These are phyloP conservation scores for Trametes polyzona DNA, from an alignment of 1,284 basidiomycete species.

Conservation along the genomic window DNA sequence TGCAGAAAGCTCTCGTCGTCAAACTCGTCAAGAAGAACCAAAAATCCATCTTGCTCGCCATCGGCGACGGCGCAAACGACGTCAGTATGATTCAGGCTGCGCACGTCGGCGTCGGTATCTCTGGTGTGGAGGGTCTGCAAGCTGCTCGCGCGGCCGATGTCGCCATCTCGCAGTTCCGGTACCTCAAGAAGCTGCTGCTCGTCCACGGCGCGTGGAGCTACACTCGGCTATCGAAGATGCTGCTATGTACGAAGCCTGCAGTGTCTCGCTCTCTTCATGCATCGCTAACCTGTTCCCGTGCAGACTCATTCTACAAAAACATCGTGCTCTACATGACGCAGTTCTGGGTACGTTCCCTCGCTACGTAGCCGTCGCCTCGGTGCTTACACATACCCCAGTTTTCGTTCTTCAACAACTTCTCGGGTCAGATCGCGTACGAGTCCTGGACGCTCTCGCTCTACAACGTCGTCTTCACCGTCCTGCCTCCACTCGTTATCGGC, in stretches of 20 bases:
- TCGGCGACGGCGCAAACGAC: constrained; percentile 97
- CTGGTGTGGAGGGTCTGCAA: constrained; percentile 98
- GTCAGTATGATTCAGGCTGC: constrained; percentile 98
- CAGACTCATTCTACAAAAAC: constrained; percentile 96
- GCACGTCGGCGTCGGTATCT: constrained; percentile 97
- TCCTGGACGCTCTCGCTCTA: constrained; percentile 97
- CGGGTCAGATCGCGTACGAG: constrained; percentile 97
- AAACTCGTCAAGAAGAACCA: constrained; percentile 98
- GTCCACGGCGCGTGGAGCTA: constrained; percentile 99
- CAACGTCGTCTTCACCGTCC: constrained; percentile 92
- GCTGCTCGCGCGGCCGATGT: constrained; percentile 97
- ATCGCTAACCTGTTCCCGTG: not conserved
- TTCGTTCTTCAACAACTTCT: constrained; percentile 98
- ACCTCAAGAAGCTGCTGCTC: constrained; percentile 91
- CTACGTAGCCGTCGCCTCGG: not conserved
- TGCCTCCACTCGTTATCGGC: constrained; percentile 97
- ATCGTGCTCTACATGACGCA: constrained; percentile 98
- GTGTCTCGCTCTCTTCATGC: no score
- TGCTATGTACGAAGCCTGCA: no score
- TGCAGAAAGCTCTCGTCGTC: constrained; percentile 98
- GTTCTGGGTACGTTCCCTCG: constrained; percentile 78
- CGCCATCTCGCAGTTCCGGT: constrained; percentile 98
- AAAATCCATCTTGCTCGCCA: constrained; percentile 90
- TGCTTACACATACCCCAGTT: constrained; percentile 56
- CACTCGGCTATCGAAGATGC: constrained; percentile 91